A percentile compares a stretch with the other conserved stretches of the same genome.
Evolutionary conservation across 805 yeast genomes (phyloP).

Genomic region (Lipomyces lipofer): DNA sequence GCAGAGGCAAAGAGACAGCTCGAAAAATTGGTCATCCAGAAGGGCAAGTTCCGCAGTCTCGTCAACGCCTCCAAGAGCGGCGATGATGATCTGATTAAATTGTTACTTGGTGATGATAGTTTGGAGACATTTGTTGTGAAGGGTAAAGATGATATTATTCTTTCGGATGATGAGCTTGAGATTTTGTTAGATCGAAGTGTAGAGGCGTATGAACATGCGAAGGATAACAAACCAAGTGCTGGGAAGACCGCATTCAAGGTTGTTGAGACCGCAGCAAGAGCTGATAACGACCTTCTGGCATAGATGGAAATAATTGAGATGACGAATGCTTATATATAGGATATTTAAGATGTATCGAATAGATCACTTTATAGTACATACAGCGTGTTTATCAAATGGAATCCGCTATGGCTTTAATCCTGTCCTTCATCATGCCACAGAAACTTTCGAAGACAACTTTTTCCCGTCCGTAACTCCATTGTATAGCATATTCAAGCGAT

Average conservation of each 20-base stretch:
- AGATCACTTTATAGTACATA: not conserved
- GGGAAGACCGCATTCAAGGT: conserved; percentile 11
- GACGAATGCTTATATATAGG: not conserved
- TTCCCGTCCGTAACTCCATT: conserved; percentile 19
- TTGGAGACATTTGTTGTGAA: conserved; percentile 21
- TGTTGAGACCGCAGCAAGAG: conserved; percentile 12
- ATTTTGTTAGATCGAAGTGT: conserved; percentile 21
- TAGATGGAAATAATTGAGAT: not conserved
- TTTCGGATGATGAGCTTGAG: conserved; percentile 24
- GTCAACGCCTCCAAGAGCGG: not conserved
- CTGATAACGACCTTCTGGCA: not conserved
- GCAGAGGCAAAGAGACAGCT: conserved; percentile 79
- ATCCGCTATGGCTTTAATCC: not conserved
- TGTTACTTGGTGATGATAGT: conserved; percentile 21
- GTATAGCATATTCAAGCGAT: not conserved
- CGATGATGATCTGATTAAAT: conserved; percentile 14
- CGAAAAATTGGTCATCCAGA: conserved; percentile 61
- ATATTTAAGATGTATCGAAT: no score
- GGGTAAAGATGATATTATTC: conserved; percentile 25
- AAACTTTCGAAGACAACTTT: conserved; percentile 24
- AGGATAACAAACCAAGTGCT: not conserved
- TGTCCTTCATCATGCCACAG: conserved; percentile 18
- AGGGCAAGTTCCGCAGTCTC: conserved; percentile 31
- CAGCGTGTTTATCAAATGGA: not conserved
- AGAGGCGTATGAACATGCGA: conserved; percentile 23